Percentiles rank a stretch among this genome's conserved stretches.
phyloP scores from a whole-genome alignment of 371 early-diverging fungal genomes.

The Rhizopus delemar region DNA sequence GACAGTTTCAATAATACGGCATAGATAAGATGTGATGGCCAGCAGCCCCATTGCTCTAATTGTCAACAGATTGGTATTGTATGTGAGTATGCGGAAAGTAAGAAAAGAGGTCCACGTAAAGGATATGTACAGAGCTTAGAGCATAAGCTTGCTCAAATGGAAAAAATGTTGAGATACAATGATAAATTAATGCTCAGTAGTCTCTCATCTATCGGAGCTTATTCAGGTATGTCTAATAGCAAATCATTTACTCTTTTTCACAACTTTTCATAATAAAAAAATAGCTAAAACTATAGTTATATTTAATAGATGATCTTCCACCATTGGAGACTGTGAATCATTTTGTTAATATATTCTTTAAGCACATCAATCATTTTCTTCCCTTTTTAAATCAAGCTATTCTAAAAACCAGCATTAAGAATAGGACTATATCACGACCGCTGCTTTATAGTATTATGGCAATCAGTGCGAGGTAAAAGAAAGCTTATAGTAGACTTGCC shows the following conservation, averaged over 20 bases:
- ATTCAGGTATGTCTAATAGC: background rate
- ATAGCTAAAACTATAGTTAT: too few relatives aligned
- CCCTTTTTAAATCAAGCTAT: conserved; percentile 54
- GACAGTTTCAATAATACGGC: too few relatives aligned
- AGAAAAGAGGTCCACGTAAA: conserved; percentile 78
- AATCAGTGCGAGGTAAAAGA: conserved; percentile 42
- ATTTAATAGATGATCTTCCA: conserved; percentile 30
- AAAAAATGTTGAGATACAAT: conserved; percentile 47
- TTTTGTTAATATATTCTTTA: conserved; percentile 61
- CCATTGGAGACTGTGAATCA: conserved; percentile 54
- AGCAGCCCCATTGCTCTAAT: conserved; percentile 73
- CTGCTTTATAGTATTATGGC: conserved; percentile 47
- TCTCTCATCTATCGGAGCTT: conserved; percentile 10
- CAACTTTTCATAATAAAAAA: too few relatives aligned
- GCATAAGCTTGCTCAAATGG: conserved; percentile 66
- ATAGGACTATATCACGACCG: conserved; percentile 39
- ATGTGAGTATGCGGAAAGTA: conserved; percentile 75
- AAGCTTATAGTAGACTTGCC: background rate
- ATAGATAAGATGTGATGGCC: conserved; percentile 78
- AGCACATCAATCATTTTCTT: conserved; percentile 54
- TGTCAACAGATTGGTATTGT: conserved; percentile 63
- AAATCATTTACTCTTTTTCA: background rate
- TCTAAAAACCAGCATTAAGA: conserved; percentile 30
- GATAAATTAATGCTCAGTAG: conserved; percentile 7
- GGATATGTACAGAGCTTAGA: conserved; percentile 77